A percentile compares a stretch with the other conserved stretches of the same genome.
phyloP scores from a whole-genome alignment of 371 early-diverging fungal genomes.

The Blakeslea trispora region DNA sequence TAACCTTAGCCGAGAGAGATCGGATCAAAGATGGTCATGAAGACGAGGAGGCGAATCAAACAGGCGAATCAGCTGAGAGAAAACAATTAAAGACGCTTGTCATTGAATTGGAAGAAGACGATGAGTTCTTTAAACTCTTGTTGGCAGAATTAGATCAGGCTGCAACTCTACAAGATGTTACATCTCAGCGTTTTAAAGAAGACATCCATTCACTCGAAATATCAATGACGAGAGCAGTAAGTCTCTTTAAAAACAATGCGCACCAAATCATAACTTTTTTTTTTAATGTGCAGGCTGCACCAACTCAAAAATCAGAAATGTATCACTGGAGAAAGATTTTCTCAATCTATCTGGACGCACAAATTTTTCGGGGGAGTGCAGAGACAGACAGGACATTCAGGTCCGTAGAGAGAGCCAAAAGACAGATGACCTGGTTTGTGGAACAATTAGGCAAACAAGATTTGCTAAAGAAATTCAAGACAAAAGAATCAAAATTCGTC shows the following conservation, averaged over 20 bases:
- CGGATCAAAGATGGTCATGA: constrained; percentile 1
- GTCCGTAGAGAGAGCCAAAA: constrained; percentile 51
- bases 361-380: constrained; percentile 62
- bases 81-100: constrained; percentile 41
- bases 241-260: no score
- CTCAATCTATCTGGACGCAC: constrained; percentile 67
- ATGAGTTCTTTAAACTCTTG: constrained; percentile 61
- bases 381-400: constrained; percentile 25
- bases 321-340: constrained; percentile 76
- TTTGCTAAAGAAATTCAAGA: constrained; percentile 41
- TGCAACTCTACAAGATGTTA: constrained; percentile 38
- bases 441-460: constrained; percentile 44
- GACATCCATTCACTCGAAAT: constrained; percentile 50
- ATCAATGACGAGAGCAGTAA: constrained; percentile 49
- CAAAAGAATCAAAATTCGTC: constrained; percentile 45
- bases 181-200: constrained; percentile 43
- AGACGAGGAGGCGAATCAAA: not conserved
- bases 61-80: not conserved
- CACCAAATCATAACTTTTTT: no score
- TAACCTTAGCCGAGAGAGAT: constrained; percentile 6
- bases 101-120: constrained; percentile 59
- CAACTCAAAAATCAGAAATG: constrained; percentile 64
- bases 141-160: constrained; percentile 52
- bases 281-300: constrained; percentile 32
- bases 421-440: constrained; percentile 64